Conservation (phyloP, 1,139 yeast species). For the Hansenula sp. region DNA sequence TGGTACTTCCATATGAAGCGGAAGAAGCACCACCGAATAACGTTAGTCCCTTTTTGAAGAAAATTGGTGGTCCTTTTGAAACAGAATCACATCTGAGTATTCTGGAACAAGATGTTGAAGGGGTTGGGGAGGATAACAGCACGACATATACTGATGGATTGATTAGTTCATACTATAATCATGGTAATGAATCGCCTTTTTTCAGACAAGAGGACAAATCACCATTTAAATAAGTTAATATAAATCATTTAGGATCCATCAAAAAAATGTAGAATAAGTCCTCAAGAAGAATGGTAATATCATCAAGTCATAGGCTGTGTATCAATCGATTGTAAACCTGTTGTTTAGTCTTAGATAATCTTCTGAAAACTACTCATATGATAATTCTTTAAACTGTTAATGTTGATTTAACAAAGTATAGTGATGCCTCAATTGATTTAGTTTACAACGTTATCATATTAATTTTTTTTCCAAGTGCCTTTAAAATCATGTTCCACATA, state of each 20-base stretch:
- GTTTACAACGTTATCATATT: too few species aligned
- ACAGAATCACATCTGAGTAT: neutral
- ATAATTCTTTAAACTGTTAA: too few species aligned
- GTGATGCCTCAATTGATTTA: too few species aligned
- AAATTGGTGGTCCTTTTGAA: slow-evolving; percentile 15
- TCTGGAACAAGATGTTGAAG: neutral
- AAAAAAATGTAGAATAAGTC: too few species aligned
- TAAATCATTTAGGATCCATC: neutral
- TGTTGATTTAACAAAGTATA: too few species aligned
- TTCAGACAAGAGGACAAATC: neutral
- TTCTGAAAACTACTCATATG: too few species aligned
- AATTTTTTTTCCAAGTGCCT: slow-evolving; percentile 57
- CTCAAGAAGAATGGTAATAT: too few species aligned
- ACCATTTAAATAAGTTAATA: neutral
- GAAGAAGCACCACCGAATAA: neutral
- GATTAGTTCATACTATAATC: neutral
- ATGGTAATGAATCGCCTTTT: neutral
- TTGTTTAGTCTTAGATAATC: too few species aligned
- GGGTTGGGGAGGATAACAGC: slow-evolving; percentile 11
- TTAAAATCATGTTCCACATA: slow-evolving; percentile 62
- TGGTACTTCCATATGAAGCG: neutral
- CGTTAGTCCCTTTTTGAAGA: slow-evolving; percentile 13
- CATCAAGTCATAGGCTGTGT: too few species aligned
- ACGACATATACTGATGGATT: slow-evolving; percentile 6
- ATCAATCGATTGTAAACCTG: too few species aligned